Evolutionary conservation across 352 stramenopile species (phyloP), one percentile per base, ranked within the genome.

Genomic region (Ophiocytium majus): DNA sequence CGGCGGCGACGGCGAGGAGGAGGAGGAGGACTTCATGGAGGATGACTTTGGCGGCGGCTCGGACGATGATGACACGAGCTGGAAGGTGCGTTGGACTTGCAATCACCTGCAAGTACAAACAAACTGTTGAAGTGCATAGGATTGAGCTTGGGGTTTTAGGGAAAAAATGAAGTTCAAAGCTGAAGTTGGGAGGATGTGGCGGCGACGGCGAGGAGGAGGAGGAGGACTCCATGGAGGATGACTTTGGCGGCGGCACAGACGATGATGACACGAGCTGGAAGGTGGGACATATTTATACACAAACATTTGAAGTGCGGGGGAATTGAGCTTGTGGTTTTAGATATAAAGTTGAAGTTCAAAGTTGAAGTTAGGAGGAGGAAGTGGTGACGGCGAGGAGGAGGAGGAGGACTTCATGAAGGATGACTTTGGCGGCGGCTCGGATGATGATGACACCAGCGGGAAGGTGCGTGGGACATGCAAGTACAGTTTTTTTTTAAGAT

Each of bases 221-320:
- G 10, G 93, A 95, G 74, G 76, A 82, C 66, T 84, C 86, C 50
- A 81, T 66, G 33, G 84, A 88, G 35, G 84, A 86, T 37, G 84
- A 88, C 17, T 81, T 81, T 81, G 84, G 84, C 17, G 84, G 71
- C 36, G 91, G 92, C 82, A 91, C 89, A n/a, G 92, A 93, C 84
- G 94, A 98, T 74, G 95, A 98, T 78, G 95, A 98, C 83, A 96
- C 93, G 10, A 97, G 92, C 85, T 99, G 97, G 97, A 99, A 99
- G 90, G 97, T 97, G 49, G 10, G 5, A 81, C 31, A 14, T 57
- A n/a, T n/a, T n/a, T n/a, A n/a, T n/a, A n/a, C n/a, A n/a, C n/a
- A n/a, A n/a, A n/a, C n/a, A n/a, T n/a, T n/a, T n/a, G n/a, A n/a
- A n/a, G n/a, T n/a, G n/a, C n/a, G n/a, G n/a, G n/a, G n/a, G n/a